Base-by-base conservation (phyloP, 225 moss, liverwort and hornwort species). In the Sphagnum contortum region DNA sequence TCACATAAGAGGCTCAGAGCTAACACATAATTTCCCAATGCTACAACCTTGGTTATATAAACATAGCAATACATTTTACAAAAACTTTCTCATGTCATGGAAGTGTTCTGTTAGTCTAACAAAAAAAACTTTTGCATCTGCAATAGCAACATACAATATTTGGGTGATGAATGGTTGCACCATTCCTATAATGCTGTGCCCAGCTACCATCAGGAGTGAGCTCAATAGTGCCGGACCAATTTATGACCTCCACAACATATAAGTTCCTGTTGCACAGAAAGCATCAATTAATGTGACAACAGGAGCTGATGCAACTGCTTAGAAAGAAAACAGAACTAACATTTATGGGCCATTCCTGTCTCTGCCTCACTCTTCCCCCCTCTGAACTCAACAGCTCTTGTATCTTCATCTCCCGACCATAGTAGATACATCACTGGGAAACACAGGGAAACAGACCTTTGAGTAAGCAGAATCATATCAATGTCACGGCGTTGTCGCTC, bases 161-260 rank as follows among this genome's bases (percentile, higher is more conserved):
- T 61, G 85, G 69, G 69, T 88, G 85, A 72, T 71, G 79, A 68
- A 88, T 87, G 66, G 4, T 54, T 61, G 85, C 76, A 79, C 88
- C 85, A 77, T 91, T 85, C 67, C 78, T 85, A 63, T 87, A 83
- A 64, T 79, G 77, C 72, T 91, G 90, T 71, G 83, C 66, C 90
- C 88, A 91, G 72, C 78, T 79, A 59, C 86, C 88, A 77, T 86
- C 90, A 57, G 81, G 64, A 49, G 74, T 76, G 73, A 88, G 57
- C 62, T 84, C 75, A 68, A 91, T 80, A 44, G 72, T 72, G 62
- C 90, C 90, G 46, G 90, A 85, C 90, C 90, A 91, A 61, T 91
- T 88, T 73, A 85, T 91, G 69, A 91, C 88, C 86, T 91, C 90
- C 73, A 91, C 79, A 64, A 91, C 88, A 64, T 77, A 88, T 48